Conservation (phyloP, 768 basidiomycete species). For the Lepiota venenata region DNA sequence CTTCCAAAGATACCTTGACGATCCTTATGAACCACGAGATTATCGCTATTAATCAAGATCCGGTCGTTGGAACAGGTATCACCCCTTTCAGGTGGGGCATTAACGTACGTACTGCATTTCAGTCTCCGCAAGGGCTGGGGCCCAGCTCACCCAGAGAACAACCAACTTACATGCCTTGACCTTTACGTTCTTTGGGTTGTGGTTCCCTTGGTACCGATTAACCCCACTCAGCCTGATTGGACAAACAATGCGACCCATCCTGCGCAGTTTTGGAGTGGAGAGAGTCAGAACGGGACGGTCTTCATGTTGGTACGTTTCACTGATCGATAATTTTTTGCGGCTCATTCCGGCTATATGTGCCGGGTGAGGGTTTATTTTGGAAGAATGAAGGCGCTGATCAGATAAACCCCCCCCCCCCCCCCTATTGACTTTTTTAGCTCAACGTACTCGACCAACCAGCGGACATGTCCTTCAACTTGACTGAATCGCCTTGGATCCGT, state of each 20-base stretch:
- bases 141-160: too few relatives aligned
- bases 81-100: slow-evolving; percentile 69
- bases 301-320: slow-evolving; percentile 55
- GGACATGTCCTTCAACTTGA: slow-evolving; percentile 57
- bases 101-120: slow-evolving; percentile 39
- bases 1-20: slow-evolving; percentile 43
- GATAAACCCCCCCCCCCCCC: background rate
- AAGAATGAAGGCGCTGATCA: background rate
- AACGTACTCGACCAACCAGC: slow-evolving; percentile 56
- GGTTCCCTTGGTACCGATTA: background rate
- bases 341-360: background rate
- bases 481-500: slow-evolving; percentile 66
- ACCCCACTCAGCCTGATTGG: slow-evolving; percentile 40
- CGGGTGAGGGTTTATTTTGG: too few relatives aligned
- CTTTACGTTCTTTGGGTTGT: background rate
- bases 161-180: too few relatives aligned
- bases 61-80: slow-evolving; percentile 53
- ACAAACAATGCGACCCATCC: slow-evolving; percentile 45
- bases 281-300: slow-evolving; percentile 58
- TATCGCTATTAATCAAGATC: slow-evolving; percentile 68
- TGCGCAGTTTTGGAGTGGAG: slow-evolving; percentile 71
- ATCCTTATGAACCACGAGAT: slow-evolving; percentile 65
- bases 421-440: slow-evolving; percentile 31
- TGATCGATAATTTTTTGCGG: background rate
- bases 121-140: too few relatives aligned